phyloP scores from a whole-genome alignment of 768 basidiomycete genomes.

The Pleurotus tuoliensis region DNA sequence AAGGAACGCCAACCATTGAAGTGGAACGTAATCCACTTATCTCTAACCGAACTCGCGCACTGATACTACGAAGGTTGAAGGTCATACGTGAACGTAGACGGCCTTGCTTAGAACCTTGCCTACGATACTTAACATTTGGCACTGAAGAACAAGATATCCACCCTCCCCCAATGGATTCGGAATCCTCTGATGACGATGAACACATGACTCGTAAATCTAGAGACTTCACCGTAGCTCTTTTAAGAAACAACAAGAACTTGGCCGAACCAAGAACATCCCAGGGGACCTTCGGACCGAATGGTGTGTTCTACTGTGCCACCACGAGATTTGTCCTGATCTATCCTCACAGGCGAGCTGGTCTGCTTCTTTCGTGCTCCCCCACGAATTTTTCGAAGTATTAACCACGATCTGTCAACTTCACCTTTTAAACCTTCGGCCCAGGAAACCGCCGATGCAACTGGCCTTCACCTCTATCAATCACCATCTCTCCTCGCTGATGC shows the following conservation, averaged over 20 bases:
- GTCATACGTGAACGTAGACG: slow-evolving; percentile 66
- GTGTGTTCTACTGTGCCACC: slow-evolving; percentile 33
- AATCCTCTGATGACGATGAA: slow-evolving; percentile 67
- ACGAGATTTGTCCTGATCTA: background rate
- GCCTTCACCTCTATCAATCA: slow-evolving; percentile 47
- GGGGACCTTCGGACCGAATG: slow-evolving; percentile 86
- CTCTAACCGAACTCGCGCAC: slow-evolving; percentile 70
- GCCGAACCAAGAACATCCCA: slow-evolving; percentile 85
- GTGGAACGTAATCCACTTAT: slow-evolving; percentile 83
- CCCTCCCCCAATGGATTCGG: slow-evolving; percentile 42
- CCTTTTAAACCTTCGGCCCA: slow-evolving; percentile 25
- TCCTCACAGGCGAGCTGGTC: slow-evolving; percentile 67
- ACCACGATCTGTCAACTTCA: slow-evolving; percentile 45
- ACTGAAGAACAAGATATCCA: slow-evolving; percentile 52
- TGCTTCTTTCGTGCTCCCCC: slow-evolving; percentile 82
- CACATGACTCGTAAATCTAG: slow-evolving; percentile 35
- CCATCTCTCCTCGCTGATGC: slow-evolving; percentile 74
- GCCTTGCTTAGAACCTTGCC: slow-evolving; percentile 82
- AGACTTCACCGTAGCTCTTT: slow-evolving; percentile 48
- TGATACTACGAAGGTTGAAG: slow-evolving; percentile 74
- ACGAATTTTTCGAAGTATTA: slow-evolving; percentile 59
- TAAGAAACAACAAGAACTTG: slow-evolving; percentile 70
- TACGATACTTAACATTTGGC: slow-evolving; percentile 75
- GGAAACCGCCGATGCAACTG: background rate
- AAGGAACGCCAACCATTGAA: slow-evolving; percentile 70